Percentiles rank a stretch among this genome's conserved stretches.
Evolutionary conservation across 2,329 filamentous ascomycete genomes (phyloP).

Genomic region (Exophiala xenobiotica): DNA sequence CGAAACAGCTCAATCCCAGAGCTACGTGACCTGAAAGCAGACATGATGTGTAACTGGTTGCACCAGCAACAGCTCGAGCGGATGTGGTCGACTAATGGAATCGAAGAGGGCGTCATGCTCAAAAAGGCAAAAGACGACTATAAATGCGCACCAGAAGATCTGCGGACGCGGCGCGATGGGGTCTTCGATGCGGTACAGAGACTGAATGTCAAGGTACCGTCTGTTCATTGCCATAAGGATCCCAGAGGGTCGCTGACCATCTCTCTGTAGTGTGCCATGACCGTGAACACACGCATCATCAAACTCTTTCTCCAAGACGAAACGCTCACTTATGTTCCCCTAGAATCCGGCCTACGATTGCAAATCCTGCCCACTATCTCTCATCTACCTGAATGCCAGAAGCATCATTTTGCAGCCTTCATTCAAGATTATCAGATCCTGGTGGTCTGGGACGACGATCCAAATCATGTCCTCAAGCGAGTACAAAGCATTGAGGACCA

Average conservation of each 20-base stretch:
- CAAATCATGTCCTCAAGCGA: constrained; percentile 55
- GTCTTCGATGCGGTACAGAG: constrained; percentile 51
- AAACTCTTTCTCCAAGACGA: constrained; percentile 57
- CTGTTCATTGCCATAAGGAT: not conserved
- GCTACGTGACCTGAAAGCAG: constrained; percentile 44
- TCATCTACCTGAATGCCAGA: constrained; percentile 59
- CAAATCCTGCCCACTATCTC: constrained; percentile 61
- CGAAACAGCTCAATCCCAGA: constrained; percentile 22
- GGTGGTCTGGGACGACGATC: constrained; percentile 65
- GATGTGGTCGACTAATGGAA: constrained; percentile 49
- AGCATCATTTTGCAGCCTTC: constrained; percentile 67
- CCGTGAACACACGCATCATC: constrained; percentile 64
- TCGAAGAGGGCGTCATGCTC: constrained; percentile 56
- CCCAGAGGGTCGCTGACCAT: not conserved
- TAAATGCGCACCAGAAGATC: constrained; percentile 50
- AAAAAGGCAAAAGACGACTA: constrained; percentile 54
- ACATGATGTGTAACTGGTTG: constrained; percentile 65
- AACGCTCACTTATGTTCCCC: constrained; percentile 56
- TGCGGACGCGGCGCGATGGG: constrained; percentile 46
- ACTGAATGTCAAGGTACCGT: constrained; percentile 57
- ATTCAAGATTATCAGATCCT: constrained; percentile 57
- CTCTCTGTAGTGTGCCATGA: constrained; percentile 60
- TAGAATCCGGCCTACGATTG: constrained; percentile 58
- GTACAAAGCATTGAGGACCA: constrained; percentile 53
- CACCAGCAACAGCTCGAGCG: constrained; percentile 61